Base-by-base conservation (phyloP, 768 basidiomycete genomes). In the Hysterangium stoloniferum region DNA sequence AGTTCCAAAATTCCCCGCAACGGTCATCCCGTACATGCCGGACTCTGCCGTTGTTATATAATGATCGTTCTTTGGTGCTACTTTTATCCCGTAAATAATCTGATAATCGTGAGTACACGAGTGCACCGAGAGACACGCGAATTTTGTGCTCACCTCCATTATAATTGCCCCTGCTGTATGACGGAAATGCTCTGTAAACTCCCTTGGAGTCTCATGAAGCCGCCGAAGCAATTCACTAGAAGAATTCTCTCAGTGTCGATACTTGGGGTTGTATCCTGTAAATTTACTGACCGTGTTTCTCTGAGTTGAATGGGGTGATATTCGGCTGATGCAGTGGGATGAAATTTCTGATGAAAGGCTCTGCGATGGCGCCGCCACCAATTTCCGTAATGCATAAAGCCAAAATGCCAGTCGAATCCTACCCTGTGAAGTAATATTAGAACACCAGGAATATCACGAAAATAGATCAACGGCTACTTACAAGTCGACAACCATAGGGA, bases 181-280 rank as follows among this genome's bases (percentile, higher is more conserved):
- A 25, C 75, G 68, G 11, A 78, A 64, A 52, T 78, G 76, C 41
- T 72, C 68, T 2, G 70, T 69, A 25, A 79, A 65, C 24, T 71
- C 59, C 6, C 72, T 61, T 4, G 69, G 74, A 4, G 68, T 62
- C 19, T 71, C 60, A 19, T 77, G 57, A 8, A 79, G 64, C 8
- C 66, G 64, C 37, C 71, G 69, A 48, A 79, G 66, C 4, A 79
- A 67, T 9, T 41, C 8, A 8, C 38, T 41, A 41, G 29, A 28
- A 35, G 37, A 53, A 4, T 42, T 45, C 49, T 27, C 9, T 43
- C 54, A 55, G 13, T 45, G 48, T 4, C 27, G 19, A 17, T 40
- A 29, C 19, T 15, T 51, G 12, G 56, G 56, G 7, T 54, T 36
- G 36, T n/a, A n/a, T 52, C 54, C 5, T 37, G 32, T 17, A 55